Percentiles rank a stretch among this genome's conserved stretches.
Conservation (phyloP, 2,329 filamentous ascomycete species). For the Apiospora phragmitis region DNA sequence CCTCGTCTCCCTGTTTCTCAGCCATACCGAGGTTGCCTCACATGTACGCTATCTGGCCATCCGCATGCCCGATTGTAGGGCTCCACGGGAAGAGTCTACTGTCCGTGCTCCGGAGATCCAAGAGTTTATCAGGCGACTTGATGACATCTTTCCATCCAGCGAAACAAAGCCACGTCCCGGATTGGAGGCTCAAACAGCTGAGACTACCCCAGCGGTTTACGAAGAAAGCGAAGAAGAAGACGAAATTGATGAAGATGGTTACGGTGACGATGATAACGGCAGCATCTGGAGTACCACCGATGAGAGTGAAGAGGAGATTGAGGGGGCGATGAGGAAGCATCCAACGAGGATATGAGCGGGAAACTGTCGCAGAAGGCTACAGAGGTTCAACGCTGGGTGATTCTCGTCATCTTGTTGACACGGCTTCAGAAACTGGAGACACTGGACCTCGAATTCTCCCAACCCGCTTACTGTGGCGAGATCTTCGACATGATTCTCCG, state of each 20-base stretch:
- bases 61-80: conserved; percentile 7
- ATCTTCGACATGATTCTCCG: conserved; percentile 10
- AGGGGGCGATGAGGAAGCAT: conserved; percentile 5
- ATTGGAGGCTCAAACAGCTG: background rate
- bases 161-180: background rate
- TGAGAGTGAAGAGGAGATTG: conserved; percentile 10
- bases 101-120: background rate
- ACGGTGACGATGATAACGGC: background rate
- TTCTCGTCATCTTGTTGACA: conserved; percentile 12
- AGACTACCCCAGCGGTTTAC: background rate
- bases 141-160: background rate
- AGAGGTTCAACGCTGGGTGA: conserved; percentile 6
- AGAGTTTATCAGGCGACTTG: background rate
- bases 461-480: background rate
- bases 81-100: background rate
- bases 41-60: conserved; percentile 12
- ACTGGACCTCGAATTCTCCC: conserved; percentile 13
- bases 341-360: conserved; percentile 1
- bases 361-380: conserved; percentile 6
- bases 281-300: conserved; percentile 13
- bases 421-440: conserved; percentile 9
- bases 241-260: background rate
- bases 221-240: too few species aligned
- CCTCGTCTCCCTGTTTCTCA: conserved; percentile 6
- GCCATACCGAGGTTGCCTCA: conserved; percentile 6